These are phyloP conservation scores for Botrytis hyacinthi DNA, from an alignment of 2,329 filamentous ascomycete species.

Conservation along the genomic window DNA sequence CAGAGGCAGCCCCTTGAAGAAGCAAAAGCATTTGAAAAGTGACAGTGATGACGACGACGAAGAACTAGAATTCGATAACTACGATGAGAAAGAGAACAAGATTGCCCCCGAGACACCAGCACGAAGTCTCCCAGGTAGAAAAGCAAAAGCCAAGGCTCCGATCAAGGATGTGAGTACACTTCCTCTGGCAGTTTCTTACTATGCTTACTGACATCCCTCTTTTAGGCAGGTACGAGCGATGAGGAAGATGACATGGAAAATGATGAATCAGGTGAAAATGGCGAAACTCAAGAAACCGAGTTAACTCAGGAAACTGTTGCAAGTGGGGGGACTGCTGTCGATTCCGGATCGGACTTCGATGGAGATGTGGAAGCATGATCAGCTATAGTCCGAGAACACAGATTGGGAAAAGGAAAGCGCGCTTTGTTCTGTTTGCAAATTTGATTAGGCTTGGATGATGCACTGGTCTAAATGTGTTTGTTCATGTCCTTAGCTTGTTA, in stretches of 20 bases:
- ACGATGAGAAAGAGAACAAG: not conserved
- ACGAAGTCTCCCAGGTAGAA: constrained; percentile 15
- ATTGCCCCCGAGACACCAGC: not conserved
- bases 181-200: not conserved
- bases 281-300: not conserved
- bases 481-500: not conserved
- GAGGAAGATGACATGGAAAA: not conserved
- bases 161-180: constrained; percentile 11
- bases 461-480: not conserved
- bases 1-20: constrained; percentile 4
- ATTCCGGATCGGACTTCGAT: constrained; percentile 2
- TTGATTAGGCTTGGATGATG: not conserved
- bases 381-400: not conserved
- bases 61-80: not conserved
- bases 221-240: not conserved
- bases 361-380: not conserved
- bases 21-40: constrained; percentile 1
- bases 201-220: not conserved
- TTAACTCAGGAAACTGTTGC: not conserved
- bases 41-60: constrained; percentile 11
- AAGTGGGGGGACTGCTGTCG: not conserved
- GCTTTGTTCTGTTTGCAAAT: not conserved
- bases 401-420: not conserved
- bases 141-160: not conserved
- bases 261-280: not conserved